phyloP scores from a whole-genome alignment of 2,329 filamentous ascomycete species.

The Exophiala xenobiotica region DNA sequence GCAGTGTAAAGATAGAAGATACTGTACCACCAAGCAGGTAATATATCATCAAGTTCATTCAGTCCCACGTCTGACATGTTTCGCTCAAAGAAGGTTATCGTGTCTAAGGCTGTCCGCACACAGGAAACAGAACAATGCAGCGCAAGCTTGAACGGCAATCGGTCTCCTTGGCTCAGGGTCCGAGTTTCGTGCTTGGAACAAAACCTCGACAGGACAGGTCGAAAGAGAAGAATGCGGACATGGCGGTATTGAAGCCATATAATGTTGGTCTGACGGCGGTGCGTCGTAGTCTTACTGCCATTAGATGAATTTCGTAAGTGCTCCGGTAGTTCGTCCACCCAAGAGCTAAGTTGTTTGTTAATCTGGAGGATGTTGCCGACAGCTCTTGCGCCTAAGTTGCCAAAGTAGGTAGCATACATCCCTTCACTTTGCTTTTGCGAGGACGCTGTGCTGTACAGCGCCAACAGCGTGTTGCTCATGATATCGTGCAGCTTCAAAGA shows the following conservation, averaged over 20 bases:
- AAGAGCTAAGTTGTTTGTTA: conserved; percentile 10
- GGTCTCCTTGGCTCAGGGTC: neutral
- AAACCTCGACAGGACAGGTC: conserved; percentile 16
- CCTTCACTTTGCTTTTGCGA: neutral
- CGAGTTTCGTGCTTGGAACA: conserved; percentile 3
- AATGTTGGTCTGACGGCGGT: conserved; percentile 14
- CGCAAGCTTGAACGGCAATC: conserved; percentile 9
- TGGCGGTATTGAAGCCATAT: conserved; percentile 13
- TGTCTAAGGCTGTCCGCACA: conserved; percentile 36
- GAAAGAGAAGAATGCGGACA: conserved; percentile 18
- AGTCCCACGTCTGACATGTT: conserved; percentile 5
- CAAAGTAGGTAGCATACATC: conserved; percentile 10
- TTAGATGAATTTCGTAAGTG: neutral
- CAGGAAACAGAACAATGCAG: conserved; percentile 37
- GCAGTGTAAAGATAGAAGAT: conserved; percentile 40
- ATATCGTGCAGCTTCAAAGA: conserved; percentile 12
- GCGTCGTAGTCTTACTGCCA: neutral
- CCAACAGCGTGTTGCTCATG: conserved; percentile 16
- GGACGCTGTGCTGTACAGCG: conserved; percentile 11
- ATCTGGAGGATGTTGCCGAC: conserved; percentile 15
- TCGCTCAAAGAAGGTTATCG: conserved; percentile 35
- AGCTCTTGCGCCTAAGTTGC: conserved; percentile 6
- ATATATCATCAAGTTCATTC: conserved; percentile 29
- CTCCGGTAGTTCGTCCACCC: conserved; percentile 6
- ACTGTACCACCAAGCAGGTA: conserved; percentile 42